phyloP scores from a whole-genome alignment of 2,329 filamentous ascomycete genomes.

The Alternaria ventricosa region DNA sequence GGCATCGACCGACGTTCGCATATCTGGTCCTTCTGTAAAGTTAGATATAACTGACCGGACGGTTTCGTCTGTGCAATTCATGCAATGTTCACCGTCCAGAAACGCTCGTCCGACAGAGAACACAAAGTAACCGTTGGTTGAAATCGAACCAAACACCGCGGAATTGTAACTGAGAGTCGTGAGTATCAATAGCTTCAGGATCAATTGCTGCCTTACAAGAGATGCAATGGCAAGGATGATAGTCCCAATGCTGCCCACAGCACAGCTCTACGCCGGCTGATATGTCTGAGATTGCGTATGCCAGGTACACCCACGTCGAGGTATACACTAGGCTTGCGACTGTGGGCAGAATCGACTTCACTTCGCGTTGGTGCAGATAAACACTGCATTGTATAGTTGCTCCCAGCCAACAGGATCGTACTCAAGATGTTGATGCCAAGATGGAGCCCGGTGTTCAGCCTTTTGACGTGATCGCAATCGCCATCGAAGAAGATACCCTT shows the following conservation, averaged over 20 bases:
- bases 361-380: conserved; percentile 57
- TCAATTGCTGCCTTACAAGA: conserved; percentile 10
- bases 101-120: neutral
- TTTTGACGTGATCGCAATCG: neutral
- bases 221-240: conserved; percentile 28
- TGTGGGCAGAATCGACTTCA: conserved; percentile 59
- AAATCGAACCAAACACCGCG: conserved; percentile 25
- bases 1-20: neutral
- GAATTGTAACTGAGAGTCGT: conserved; percentile 32
- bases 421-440: neutral
- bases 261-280: neutral
- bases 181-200: neutral
- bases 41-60: conserved; percentile 3
- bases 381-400: conserved; percentile 55
- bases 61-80: neutral
- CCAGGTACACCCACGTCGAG: conserved; percentile 31
- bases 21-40: neutral
- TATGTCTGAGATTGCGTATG: conserved; percentile 18
- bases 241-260: conserved; percentile 23
- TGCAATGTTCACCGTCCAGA: neutral
- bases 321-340: conserved; percentile 20
- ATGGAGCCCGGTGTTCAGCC: neutral
- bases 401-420: neutral
- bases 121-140: conserved; percentile 19
- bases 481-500: neutral